Conservation (phyloP, 1,284 basidiomycete species). For the Boletus sp. region DNA sequence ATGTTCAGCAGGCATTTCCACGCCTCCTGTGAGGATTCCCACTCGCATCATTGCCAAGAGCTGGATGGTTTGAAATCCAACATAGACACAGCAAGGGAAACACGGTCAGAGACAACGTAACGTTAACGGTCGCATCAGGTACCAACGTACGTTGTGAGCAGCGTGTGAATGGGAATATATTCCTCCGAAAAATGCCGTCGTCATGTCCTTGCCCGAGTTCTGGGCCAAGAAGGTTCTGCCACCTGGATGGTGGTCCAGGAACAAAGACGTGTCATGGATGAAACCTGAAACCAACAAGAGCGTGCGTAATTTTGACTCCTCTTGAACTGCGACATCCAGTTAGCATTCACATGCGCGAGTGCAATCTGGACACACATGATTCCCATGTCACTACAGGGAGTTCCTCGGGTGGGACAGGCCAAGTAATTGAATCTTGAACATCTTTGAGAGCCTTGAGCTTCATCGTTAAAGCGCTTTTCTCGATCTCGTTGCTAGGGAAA, state of each 20-base stretch:
- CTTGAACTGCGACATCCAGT: slow-evolving; percentile 47
- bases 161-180: slow-evolving; percentile 82
- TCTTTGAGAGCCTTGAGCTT: slow-evolving; percentile 71
- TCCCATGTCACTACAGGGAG: slow-evolving; percentile 83
- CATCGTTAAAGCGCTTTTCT: slow-evolving; percentile 80
- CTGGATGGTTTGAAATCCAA: slow-evolving; percentile 30
- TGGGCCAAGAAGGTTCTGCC: slow-evolving; percentile 60
- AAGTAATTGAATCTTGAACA: slow-evolving; percentile 60
- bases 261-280: slow-evolving; percentile 80
- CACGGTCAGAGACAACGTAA: slow-evolving; percentile 3
- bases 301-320: slow-evolving; percentile 59
- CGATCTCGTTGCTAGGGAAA: slow-evolving; percentile 86
- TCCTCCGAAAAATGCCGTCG: slow-evolving; percentile 81
- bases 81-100: neutral
- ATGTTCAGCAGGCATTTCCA: slow-evolving; percentile 45
- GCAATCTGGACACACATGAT: slow-evolving; percentile 48
- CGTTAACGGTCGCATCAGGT: neutral
- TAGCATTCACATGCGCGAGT: slow-evolving; percentile 3
- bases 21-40: slow-evolving; percentile 71
- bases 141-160: slow-evolving; percentile 65
- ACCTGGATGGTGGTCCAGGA: slow-evolving; percentile 80
- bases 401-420: slow-evolving; percentile 63
- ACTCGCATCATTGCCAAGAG: slow-evolving; percentile 81
- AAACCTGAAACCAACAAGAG: slow-evolving; percentile 79
- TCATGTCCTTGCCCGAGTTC: slow-evolving; percentile 77